A percentile compares a stretch with the other conserved stretches of the same genome.
phyloP scores from a whole-genome alignment of 1,284 basidiomycete genomes.

The Leccinum fallax region DNA sequence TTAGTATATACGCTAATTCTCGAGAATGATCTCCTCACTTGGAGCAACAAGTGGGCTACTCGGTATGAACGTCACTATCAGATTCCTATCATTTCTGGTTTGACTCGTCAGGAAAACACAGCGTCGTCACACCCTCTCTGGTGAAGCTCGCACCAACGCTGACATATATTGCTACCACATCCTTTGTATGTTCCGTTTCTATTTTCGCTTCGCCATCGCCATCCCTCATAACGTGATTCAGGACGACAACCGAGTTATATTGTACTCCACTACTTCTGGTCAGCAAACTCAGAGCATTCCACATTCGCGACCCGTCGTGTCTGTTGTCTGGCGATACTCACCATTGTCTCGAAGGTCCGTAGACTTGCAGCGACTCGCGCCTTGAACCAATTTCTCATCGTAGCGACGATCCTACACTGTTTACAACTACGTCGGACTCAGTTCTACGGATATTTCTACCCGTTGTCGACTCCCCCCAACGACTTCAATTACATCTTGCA shows the following conservation, averaged over 20 bases:
- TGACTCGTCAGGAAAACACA: conserved; percentile 29
- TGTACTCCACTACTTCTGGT: conserved; percentile 74
- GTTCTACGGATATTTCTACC: conserved; percentile 84
- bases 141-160: conserved; percentile 72
- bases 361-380: not conserved
- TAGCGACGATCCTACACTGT: conserved; percentile 77
- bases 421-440: conserved; percentile 75
- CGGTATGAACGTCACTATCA: conserved; percentile 43
- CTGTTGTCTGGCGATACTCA: conserved; percentile 70
- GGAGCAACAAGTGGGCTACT: conserved; percentile 74
- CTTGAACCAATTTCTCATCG: conserved; percentile 14
- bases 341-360: conserved; percentile 65
- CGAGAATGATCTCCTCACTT: conserved; percentile 78
- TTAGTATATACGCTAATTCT: conserved; percentile 74
- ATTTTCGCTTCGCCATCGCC: conserved; percentile 6
- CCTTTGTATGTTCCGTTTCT: conserved; percentile 48
- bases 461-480: conserved; percentile 83
- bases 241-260: conserved; percentile 59
- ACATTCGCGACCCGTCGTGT: conserved; percentile 66
- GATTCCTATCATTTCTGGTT: conserved; percentile 3
- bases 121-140: conserved; percentile 51
- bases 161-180: conserved; percentile 69
- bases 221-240: conserved; percentile 31
- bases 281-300: conserved; percentile 63
- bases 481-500: conserved; percentile 82